Base-by-base conservation (phyloP, 176 grass and related monocot species). In the Carex littledalei region DNA sequence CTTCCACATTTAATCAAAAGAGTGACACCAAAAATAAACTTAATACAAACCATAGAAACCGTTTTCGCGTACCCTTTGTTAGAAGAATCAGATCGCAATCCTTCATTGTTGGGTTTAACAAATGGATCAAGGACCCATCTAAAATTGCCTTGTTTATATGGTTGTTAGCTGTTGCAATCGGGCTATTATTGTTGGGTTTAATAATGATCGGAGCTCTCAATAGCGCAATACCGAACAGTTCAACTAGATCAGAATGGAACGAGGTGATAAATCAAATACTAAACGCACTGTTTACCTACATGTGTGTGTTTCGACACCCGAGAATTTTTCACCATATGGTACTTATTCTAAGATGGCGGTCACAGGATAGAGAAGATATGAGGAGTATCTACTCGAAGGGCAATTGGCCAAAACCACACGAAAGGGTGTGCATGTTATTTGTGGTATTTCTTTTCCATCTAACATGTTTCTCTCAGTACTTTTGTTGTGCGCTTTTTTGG, bases 261-360 rank as follows among this genome's bases (percentile, higher is more conserved):
- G 93, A 99, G 85, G 84, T 91, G 79, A 78, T 85, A 84, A 95
- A 99, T 83, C 96, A 99, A 86, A 94, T 99, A 66, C 87, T 99
- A 22, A 99, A 99, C 81, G 96, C 93, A 79, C 90, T 99, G 84
- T 95, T 99, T 87, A 99, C 96, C 70, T 88, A 94, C 87, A 92
- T 99, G 91, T 99, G 93, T 85, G 63, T 99, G n/a, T 99, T 94
- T 84, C 89, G 92, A 68, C 91, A 99, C 63, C 96, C 96, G 55
- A 94, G 78, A 58, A 77, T 99, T 74, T 92, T 90, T 80, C 92
- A 99, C 85, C 96, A 99, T 59, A 75, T 99, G 4, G 81, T 94
- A 22, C 87, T 95, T 20, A 77, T 95, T 63, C 84, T 92, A 84
- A 90, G 90, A 70, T 99, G 96, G 96, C 82, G 81, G 31, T 20